Evolutionary conservation across 768 basidiomycete species (phyloP), one percentile per base, ranked within the genome.

Genomic region (Heimioporus sp.): DNA sequence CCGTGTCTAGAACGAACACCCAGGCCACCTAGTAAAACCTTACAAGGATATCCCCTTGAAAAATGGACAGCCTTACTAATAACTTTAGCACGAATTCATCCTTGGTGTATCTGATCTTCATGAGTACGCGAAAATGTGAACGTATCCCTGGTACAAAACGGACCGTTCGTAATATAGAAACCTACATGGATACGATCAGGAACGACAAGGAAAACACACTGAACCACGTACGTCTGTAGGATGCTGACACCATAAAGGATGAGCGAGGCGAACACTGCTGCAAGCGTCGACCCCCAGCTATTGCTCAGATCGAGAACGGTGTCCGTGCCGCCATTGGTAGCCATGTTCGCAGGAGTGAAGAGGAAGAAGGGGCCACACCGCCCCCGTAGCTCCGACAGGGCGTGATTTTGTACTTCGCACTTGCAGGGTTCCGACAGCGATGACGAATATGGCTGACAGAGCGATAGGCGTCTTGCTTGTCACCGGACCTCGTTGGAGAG

Each of bases 161-260:
- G 24, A 64, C 57, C 35, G 54, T 28, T 63, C 63, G 19, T 65
- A 64, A 53, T 65, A 64, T 17, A 65, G 51, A 39, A 65, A 62
- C 10, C 63, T 64, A 36, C 21, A 31, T 11, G 19, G 4, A 11
- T 15, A 11, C 15, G 34, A 30, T 36, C 28, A 39, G n/a, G n/a
- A 43, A 17, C 24, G 37, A 47, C 5, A 24, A 24, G 21, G 21
- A 24, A 24, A 2, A 24, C 5, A 24, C 21, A 24, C 21, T 5
- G 10, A 15, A 15, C 13, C 34, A 34, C 34, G 13, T 34, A 34
- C 34, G 34, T 34, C 34, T 34, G 34, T 34, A 34, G 13, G 10
- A 15, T 34, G 34, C 34, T 34, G 34, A 10, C 34, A 34, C 13
- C 34, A 15, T 34, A 34, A 2, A 15, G 10, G 34, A 34, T 7